These are phyloP conservation scores for Candida namnaoensis DNA, from an alignment of 805 yeast genomes.

Conservation along the genomic window DNA sequence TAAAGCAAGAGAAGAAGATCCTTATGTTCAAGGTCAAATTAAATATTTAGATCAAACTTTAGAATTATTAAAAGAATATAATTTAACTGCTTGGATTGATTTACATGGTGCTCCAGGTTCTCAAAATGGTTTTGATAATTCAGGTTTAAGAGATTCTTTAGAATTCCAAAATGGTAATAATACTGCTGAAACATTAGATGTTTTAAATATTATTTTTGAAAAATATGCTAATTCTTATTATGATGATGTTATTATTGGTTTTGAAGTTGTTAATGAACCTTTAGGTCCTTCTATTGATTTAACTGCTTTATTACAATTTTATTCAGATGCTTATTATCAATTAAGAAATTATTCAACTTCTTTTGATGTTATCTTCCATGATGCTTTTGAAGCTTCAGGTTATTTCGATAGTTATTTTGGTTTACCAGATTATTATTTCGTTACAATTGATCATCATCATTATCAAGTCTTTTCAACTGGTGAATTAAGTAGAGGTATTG, in stretches of 20 bases:
- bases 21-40: slow-evolving; percentile 80
- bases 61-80: slow-evolving; percentile 57
- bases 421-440: slow-evolving; percentile 39
- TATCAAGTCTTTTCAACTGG: slow-evolving; percentile 74
- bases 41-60: slow-evolving; percentile 68
- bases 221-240: slow-evolving; percentile 58
- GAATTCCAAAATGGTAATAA: slow-evolving; percentile 51
- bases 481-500: slow-evolving; percentile 50
- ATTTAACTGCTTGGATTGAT: slow-evolving; percentile 80
- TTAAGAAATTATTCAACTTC: slow-evolving; percentile 48
- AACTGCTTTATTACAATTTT: slow-evolving; percentile 50
- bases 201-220: slow-evolving; percentile 42
- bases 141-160: slow-evolving; percentile 65
- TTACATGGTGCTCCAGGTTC: slow-evolving; percentile 96
- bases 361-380: slow-evolving; percentile 66
- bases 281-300: slow-evolving; percentile 62
- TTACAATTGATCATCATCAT: slow-evolving; percentile 81
- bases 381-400: slow-evolving; percentile 58
- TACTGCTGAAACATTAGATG: slow-evolving; percentile 43
- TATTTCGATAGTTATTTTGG: slow-evolving; percentile 57
- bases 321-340: slow-evolving; percentile 50
- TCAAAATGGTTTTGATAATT: slow-evolving; percentile 93
- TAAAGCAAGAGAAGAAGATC: slow-evolving; percentile 51
- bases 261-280: slow-evolving; percentile 87
- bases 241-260: slow-evolving; percentile 69